Evolutionary conservation across 176 grass and related monocot species (phyloP).

Genomic region (Oryza officinalis): DNA sequence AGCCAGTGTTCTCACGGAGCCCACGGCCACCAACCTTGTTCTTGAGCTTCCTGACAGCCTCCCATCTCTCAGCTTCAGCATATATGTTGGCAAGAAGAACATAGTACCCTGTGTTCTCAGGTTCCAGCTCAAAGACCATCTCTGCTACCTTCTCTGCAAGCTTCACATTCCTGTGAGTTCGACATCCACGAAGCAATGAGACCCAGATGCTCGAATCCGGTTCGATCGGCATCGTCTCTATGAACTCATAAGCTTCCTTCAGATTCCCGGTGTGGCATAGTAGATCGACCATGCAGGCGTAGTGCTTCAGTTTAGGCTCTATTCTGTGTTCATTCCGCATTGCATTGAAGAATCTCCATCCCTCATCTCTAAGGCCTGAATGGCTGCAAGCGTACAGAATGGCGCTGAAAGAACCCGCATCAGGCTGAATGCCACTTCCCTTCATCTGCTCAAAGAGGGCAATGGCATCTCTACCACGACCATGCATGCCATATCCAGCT

Average conservation of each 20-base stretch:
- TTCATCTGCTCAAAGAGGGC: slow-evolving; percentile 69
- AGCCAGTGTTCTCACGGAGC: slow-evolving; percentile 56
- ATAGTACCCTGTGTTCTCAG: slow-evolving; percentile 82
- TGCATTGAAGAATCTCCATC: slow-evolving; percentile 72
- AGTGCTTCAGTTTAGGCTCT: slow-evolving; percentile 77
- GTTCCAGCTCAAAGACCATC: slow-evolving; percentile 67
- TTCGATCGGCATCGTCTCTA: slow-evolving; percentile 70
- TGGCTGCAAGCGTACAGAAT: slow-evolving; percentile 88
- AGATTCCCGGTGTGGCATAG: slow-evolving; percentile 58
- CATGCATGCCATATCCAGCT: slow-evolving; percentile 91
- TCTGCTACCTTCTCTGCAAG: slow-evolving; percentile 85
- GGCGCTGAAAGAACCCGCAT: slow-evolving; percentile 67
- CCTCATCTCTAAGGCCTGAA: slow-evolving; percentile 72
- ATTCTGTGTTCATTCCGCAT: slow-evolving; percentile 79
- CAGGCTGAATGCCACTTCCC: slow-evolving; percentile 53
- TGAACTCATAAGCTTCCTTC: slow-evolving; percentile 68
- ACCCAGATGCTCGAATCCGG: slow-evolving; percentile 81
- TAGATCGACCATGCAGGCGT: slow-evolving; percentile 75
- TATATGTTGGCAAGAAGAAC: slow-evolving; percentile 89
- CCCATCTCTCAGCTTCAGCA: slow-evolving; percentile 82
- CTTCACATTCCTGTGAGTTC: slow-evolving; percentile 74
- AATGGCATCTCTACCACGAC: slow-evolving; percentile 64
- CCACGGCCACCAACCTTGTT: slow-evolving; percentile 51
- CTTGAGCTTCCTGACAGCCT: slow-evolving; percentile 70
- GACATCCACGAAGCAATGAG: slow-evolving; percentile 67